phyloP scores from a whole-genome alignment of 768 basidiomycete genomes.

The Lactifluus pinguis region DNA sequence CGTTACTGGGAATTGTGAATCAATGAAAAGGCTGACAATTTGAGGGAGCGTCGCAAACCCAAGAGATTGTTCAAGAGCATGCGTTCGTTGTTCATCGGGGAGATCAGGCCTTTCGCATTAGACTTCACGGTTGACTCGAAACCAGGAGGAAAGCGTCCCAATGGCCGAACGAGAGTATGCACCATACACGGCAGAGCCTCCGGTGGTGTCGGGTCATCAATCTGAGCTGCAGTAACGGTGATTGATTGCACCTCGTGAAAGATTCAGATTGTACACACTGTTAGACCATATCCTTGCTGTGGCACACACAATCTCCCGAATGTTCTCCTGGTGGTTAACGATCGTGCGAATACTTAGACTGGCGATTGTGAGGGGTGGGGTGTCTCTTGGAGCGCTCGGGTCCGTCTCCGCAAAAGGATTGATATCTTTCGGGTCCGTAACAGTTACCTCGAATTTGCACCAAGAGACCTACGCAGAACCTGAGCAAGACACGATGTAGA shows the following conservation, averaged over 20 bases:
- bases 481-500: neutral
- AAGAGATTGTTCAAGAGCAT: constrained; percentile 78
- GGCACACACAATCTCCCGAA: constrained; percentile 84
- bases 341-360: constrained; percentile 83
- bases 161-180: constrained; percentile 83
- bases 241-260: neutral
- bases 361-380: constrained; percentile 85
- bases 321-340: constrained; percentile 90
- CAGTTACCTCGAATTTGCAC: constrained; percentile 89
- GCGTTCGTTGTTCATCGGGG: constrained; percentile 71
- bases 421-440: constrained; percentile 80
- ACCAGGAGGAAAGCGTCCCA: constrained; percentile 76
- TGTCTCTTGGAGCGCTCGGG: constrained; percentile 57
- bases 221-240: constrained; percentile 44
- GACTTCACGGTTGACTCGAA: constrained; percentile 65
- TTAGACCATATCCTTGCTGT: constrained; percentile 79
- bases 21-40: neutral
- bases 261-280: constrained; percentile 32
- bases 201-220: constrained; percentile 89
- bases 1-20: constrained; percentile 33
- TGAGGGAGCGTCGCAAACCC: constrained; percentile 32
- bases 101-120: constrained; percentile 60
- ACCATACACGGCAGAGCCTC: constrained; percentile 76
- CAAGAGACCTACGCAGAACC: constrained; percentile 65
- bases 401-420: constrained; percentile 75